phyloP scores from a whole-genome alignment of 495 filamentous ascomycete species.

The Penicillium longicatenatum region DNA sequence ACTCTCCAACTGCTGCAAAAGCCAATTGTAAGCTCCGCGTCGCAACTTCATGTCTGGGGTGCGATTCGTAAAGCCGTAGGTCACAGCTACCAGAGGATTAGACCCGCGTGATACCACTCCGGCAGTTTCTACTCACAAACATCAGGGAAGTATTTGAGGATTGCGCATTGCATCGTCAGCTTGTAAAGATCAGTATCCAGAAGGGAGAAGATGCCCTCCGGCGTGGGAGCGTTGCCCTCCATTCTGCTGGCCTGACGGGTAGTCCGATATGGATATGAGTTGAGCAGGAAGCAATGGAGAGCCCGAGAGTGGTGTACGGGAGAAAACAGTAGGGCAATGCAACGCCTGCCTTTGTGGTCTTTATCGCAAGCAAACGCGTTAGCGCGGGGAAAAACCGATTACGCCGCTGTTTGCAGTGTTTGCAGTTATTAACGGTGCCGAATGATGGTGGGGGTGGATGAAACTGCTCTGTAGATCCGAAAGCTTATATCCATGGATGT shows the following conservation, averaged over 20 bases:
- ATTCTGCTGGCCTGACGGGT: slow-evolving; percentile 24
- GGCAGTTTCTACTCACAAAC: slow-evolving; percentile 54
- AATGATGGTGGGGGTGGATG: not conserved
- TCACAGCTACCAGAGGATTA: slow-evolving; percentile 58
- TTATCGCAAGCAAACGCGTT: slow-evolving; percentile 14
- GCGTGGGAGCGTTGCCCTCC: slow-evolving; percentile 36
- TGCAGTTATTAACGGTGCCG: slow-evolving; percentile 18
- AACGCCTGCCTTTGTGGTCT: not conserved
- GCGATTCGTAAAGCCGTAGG: slow-evolving; percentile 92
- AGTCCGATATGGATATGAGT: not conserved
- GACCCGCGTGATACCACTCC: not conserved
- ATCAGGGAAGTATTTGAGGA: slow-evolving; percentile 85
- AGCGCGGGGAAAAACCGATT: slow-evolving; percentile 19
- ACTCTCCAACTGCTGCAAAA: slow-evolving; percentile 80
- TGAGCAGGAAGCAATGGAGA: not conserved
- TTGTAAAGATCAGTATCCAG: slow-evolving; percentile 98
- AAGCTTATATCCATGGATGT: not conserved
- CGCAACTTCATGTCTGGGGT: slow-evolving; percentile 91
- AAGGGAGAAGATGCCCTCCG: slow-evolving; percentile 83
- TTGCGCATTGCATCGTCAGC: slow-evolving; percentile 97
- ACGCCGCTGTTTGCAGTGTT: slow-evolving; percentile 34
- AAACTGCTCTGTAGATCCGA: not conserved
- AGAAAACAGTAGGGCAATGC: not conserved
- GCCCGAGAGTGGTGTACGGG: not conserved
- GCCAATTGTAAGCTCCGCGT: slow-evolving; percentile 80